Conservation (phyloP, 768 basidiomycete genomes). For the Inosperma sp. region DNA sequence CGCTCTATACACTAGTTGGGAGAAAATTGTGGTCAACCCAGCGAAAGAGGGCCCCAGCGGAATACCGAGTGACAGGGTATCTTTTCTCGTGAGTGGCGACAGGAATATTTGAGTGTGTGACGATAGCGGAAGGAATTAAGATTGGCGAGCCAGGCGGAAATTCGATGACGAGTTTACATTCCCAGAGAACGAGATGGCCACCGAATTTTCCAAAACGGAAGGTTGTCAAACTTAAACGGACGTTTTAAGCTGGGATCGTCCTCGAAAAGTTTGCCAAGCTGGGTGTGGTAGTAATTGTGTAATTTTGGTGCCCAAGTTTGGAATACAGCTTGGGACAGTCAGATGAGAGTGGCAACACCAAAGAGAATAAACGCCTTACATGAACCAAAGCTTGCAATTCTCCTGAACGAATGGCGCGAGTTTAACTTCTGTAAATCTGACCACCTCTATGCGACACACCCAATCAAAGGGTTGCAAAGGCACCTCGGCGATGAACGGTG, state of each 20-base stretch:
- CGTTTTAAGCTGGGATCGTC: not conserved
- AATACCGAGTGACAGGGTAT: conserved; percentile 5
- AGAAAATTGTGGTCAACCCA: conserved; percentile 6
- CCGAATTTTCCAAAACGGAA: conserved; percentile 5
- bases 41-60: conserved; percentile 2
- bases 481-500: not conserved
- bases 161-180: not conserved
- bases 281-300: not conserved
- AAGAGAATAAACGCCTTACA: not conserved
- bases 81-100: not conserved
- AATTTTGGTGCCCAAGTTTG: not conserved
- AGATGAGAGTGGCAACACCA: not conserved
- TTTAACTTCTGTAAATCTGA: not conserved
- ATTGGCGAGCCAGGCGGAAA: not conserved
- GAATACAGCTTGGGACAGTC: not conserved
- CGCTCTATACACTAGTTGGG: not conserved
- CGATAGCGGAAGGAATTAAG: not conserved
- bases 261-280: not conserved
- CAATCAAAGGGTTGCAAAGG: not conserved
- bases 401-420: not conserved
- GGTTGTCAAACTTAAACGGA: not conserved
- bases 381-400: conserved; percentile 1
- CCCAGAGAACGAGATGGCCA: conserved; percentile 3
- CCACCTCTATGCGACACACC: not conserved
- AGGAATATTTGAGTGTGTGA: not conserved